Conservation (phyloP, 495 filamentous ascomycete genomes). For the Hypomontagnella submonticulosa region DNA sequence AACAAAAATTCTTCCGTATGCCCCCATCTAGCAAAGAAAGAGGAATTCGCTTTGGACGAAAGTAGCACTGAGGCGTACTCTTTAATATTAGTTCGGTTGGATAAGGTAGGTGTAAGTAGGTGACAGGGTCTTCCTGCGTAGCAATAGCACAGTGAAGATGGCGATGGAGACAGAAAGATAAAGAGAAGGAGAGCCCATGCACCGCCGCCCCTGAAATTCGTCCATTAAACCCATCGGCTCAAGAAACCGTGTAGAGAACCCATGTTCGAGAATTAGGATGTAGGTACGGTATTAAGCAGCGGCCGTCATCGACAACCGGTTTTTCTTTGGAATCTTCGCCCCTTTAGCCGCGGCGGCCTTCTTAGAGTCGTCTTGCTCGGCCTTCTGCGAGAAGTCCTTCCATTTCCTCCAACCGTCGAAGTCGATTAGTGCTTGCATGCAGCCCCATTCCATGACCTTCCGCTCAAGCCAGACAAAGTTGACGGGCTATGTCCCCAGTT, state of each 20-base stretch:
- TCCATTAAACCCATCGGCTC: background rate
- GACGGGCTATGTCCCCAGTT: conserved; percentile 73
- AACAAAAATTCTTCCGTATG: background rate
- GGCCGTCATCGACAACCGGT: conserved; percentile 47
- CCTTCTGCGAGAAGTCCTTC: conserved; percentile 76
- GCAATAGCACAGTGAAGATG: conserved; percentile 15
- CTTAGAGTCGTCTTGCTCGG: conserved; percentile 49
- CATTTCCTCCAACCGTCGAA: conserved; percentile 98
- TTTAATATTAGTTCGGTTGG: conserved; percentile 7
- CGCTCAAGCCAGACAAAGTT: conserved; percentile 97
- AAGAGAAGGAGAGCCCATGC: too few relatives aligned
- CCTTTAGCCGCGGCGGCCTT: conserved; percentile 46
- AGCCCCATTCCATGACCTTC: conserved; percentile 99
- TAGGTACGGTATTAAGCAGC: conserved; percentile 26
- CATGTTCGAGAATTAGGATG: too few relatives aligned
- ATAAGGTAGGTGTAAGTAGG: too few relatives aligned
- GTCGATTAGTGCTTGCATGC: conserved; percentile 98
- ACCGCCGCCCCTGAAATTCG: too few relatives aligned
- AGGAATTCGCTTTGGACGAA: background rate
- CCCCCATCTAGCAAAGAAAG: background rate
- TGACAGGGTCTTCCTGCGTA: background rate
- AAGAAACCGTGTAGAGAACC: too few relatives aligned
- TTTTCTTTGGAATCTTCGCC: conserved; percentile 53
- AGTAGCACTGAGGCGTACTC: background rate
- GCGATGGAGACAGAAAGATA: background rate